Evolutionary conservation across 164 flowering plant genomes (phyloP).

Genomic region (Magnolia changhungtana): DNA sequence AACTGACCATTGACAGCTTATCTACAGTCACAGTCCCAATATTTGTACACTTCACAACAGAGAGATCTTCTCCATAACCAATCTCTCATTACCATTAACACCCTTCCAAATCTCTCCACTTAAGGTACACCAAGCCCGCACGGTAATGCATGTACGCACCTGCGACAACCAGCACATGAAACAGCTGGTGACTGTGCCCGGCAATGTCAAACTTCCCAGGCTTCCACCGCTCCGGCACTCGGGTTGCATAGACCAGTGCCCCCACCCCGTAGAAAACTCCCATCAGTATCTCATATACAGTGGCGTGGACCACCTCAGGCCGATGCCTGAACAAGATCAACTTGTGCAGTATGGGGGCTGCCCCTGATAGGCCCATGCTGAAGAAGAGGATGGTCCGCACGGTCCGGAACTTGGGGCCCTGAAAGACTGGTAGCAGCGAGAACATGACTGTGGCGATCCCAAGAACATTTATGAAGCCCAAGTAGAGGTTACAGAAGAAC

Average conservation of each 20-base stretch:
- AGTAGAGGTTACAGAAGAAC: conserved; percentile 76
- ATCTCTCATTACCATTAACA: conserved; percentile 31
- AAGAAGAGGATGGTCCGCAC: conserved; percentile 71
- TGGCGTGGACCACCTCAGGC: conserved; percentile 83
- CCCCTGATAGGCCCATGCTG: conserved; percentile 90
- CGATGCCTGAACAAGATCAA: conserved; percentile 59
- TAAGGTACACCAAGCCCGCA: conserved; percentile 80
- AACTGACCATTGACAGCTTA: background rate
- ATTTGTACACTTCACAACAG: background rate
- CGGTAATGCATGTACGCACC: conserved; percentile 90
- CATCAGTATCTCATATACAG: conserved; percentile 85
- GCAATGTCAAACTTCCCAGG: conserved; percentile 97
- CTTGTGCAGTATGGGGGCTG: conserved; percentile 83
- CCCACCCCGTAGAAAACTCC: conserved; percentile 78
- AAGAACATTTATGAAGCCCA: conserved; percentile 80
- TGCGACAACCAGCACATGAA: conserved; percentile 87
- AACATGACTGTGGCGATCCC: conserved; percentile 63
- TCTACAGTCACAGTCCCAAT: background rate
- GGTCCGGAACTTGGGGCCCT: conserved; percentile 67
- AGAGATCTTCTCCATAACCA: background rate
- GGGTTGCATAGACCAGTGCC: conserved; percentile 74
- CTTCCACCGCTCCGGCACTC: conserved; percentile 94
- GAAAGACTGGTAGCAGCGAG: conserved; percentile 83
- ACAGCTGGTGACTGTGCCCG: conserved; percentile 93
- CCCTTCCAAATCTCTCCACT: conserved; percentile 82